These are phyloP conservation scores for Acmispon strigosus DNA, from an alignment of 306 rosid species.

Conservation along the genomic window DNA sequence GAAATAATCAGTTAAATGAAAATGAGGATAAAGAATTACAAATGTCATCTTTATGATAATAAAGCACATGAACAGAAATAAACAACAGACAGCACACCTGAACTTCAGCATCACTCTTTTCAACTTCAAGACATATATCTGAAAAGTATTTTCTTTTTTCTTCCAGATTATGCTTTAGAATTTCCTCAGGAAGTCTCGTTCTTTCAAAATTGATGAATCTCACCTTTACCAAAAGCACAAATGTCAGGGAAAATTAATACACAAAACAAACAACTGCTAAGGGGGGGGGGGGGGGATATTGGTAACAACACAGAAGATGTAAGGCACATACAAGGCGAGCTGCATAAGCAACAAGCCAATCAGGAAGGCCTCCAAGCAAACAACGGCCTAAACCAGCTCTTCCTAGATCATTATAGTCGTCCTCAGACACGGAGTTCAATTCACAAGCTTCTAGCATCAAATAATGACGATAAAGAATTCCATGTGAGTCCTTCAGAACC, in stretches of 20 bases:
- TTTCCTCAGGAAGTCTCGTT: conserved; percentile 92
- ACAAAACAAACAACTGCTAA: neutral
- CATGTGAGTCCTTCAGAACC: conserved; percentile 94
- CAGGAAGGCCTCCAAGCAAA: conserved; percentile 94
- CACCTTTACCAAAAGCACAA: conserved; percentile 56
- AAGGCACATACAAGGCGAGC: conserved; percentile 80
- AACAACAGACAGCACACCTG: conserved; percentile 51
- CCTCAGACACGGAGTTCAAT: conserved; percentile 69
- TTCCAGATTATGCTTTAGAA: conserved; percentile 75
- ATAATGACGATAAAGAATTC: conserved; percentile 73
- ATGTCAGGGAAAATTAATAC: conserved; percentile 18
- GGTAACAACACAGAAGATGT: neutral
- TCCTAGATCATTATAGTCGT: conserved; percentile 79
- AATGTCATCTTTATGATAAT: neutral
- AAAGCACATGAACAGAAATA: neutral
- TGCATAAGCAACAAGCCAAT: conserved; percentile 93
- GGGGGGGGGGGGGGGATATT: neutral
- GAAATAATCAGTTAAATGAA: neutral
- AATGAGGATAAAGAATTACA: neutral
- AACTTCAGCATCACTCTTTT: conserved; percentile 93
- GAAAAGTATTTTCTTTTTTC: conserved; percentile 86
- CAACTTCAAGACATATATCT: conserved; percentile 84
- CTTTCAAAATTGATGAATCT: conserved; percentile 87
- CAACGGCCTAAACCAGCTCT: conserved; percentile 99
- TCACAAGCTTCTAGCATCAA: conserved; percentile 97